These are phyloP conservation scores for Fusarium sacchari DNA, from an alignment of 2,329 filamentous ascomycete species.

Conservation along the genomic window DNA sequence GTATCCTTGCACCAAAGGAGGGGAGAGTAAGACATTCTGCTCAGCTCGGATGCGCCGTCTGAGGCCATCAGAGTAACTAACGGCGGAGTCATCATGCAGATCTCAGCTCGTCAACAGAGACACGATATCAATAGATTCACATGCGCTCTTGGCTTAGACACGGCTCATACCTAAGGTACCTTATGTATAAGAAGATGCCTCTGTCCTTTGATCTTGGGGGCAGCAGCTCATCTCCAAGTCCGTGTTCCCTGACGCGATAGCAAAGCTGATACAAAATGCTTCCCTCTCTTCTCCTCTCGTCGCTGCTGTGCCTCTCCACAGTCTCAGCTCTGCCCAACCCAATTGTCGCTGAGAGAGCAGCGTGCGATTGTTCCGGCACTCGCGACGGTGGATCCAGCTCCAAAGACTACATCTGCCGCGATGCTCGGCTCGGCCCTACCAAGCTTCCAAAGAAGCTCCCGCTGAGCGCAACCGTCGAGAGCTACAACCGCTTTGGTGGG, in stretches of 20 bases:
- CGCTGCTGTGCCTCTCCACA: slow-evolving; percentile 26
- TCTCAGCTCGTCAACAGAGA: not conserved
- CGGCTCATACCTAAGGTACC: no score
- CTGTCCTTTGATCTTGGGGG: fast-evolving
- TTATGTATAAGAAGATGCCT: slow-evolving; percentile 8
- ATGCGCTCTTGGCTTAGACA: not conserved
- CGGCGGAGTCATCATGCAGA: slow-evolving; percentile 9
- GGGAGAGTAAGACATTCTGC: slow-evolving; percentile 9
- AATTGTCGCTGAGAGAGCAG: not conserved
- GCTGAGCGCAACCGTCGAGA: slow-evolving; percentile 43
- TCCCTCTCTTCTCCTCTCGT: slow-evolving; percentile 23
- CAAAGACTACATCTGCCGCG: slow-evolving; percentile 49
- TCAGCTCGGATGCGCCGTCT: slow-evolving; percentile 6
- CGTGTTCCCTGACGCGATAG: not conserved
- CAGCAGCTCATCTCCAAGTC: not conserved
- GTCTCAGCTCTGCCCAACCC: slow-evolving; percentile 24
- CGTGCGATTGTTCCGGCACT: slow-evolving; percentile 40
- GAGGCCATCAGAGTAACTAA: not conserved
- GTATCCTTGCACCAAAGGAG: not conserved
- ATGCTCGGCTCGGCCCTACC: slow-evolving; percentile 51
- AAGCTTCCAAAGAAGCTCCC: slow-evolving; percentile 49
- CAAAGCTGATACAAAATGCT: slow-evolving; percentile 18
- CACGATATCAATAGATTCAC: not conserved
- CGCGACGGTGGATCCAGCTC: slow-evolving; percentile 21
- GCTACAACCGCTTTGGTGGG: slow-evolving; percentile 53